Conservation (phyloP, 202 grass and related monocot species). For the Cymbopogon flexuosus region DNA sequence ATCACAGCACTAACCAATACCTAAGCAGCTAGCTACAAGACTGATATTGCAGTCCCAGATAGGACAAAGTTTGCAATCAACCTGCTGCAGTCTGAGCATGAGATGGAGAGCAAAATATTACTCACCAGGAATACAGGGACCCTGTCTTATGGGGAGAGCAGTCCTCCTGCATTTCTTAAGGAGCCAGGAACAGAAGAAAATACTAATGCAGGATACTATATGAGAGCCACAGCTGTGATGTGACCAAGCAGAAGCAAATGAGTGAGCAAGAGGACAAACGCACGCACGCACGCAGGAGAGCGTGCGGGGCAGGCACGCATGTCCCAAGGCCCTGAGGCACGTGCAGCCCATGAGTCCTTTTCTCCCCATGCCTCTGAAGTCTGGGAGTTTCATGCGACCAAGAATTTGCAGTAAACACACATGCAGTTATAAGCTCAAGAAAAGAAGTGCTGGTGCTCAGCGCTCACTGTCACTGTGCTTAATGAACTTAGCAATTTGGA, state of each 20-base stretch:
- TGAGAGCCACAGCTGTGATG: constrained; percentile 5
- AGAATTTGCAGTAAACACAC: neutral
- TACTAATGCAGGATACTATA: neutral
- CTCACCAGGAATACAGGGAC: constrained; percentile 32
- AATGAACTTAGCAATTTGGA: neutral
- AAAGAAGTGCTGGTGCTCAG: neutral
- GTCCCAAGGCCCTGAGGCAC: constrained; percentile 20
- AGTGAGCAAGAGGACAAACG: constrained; percentile 34
- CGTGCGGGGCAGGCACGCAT: neutral
- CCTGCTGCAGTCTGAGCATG: constrained; percentile 24
- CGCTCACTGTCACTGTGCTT: neutral
- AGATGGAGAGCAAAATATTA: constrained; percentile 23
- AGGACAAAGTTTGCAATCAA: constrained; percentile 40
- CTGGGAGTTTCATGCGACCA: constrained; percentile 21
- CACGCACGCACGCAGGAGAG: neutral
- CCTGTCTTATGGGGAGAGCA: constrained; percentile 40
- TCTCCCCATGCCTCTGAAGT: neutral
- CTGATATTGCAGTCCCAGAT: constrained; percentile 21
- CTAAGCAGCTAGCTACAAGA: constrained; percentile 11
- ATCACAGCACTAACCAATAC: constrained; percentile 24
- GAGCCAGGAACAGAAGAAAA: constrained; percentile 14
- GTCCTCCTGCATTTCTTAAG: constrained; percentile 22
- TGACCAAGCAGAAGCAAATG: constrained; percentile 23
- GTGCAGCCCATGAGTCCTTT: constrained; percentile 25
- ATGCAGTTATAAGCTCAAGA: neutral